Conservation (phyloP, 768 basidiomycete species). For the Suillus variegatus region DNA sequence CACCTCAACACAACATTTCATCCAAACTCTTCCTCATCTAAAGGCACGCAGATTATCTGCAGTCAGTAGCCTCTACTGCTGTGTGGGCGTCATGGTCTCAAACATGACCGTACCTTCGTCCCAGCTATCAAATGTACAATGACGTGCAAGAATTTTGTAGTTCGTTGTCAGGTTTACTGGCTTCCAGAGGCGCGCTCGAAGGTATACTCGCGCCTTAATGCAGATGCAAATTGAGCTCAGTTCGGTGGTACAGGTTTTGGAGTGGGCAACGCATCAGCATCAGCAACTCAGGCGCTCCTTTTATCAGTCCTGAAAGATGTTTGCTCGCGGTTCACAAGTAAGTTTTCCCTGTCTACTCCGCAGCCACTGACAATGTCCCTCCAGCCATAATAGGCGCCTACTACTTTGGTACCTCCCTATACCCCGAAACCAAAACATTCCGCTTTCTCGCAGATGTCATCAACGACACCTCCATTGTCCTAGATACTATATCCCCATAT, state of each 20-base stretch:
- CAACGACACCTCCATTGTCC: conserved; percentile 59
- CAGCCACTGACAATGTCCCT: neutral
- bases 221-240: neutral
- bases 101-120: neutral
- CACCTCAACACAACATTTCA: neutral
- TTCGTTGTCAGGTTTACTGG: conserved; percentile 60
- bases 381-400: conserved; percentile 66
- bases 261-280: conserved; percentile 67
- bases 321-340: conserved; percentile 64
- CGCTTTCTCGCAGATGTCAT: conserved; percentile 66
- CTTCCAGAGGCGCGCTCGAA: conserved; percentile 69
- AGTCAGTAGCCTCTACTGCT: conserved; percentile 35
- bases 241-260: conserved; percentile 51
- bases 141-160: conserved; percentile 71
- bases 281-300: conserved; percentile 64
- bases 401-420: conserved; percentile 61
- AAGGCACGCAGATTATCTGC: conserved; percentile 46
- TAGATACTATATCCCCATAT: conserved; percentile 62
- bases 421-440: conserved; percentile 71
- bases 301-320: conserved; percentile 67
- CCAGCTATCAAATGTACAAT: conserved; percentile 67
- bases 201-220: conserved; percentile 36
- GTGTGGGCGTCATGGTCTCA: conserved; percentile 11
- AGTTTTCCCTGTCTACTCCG: conserved; percentile 19
- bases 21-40: neutral